Conservation (phyloP, 768 basidiomycete species). For the Collybia mongolica region DNA sequence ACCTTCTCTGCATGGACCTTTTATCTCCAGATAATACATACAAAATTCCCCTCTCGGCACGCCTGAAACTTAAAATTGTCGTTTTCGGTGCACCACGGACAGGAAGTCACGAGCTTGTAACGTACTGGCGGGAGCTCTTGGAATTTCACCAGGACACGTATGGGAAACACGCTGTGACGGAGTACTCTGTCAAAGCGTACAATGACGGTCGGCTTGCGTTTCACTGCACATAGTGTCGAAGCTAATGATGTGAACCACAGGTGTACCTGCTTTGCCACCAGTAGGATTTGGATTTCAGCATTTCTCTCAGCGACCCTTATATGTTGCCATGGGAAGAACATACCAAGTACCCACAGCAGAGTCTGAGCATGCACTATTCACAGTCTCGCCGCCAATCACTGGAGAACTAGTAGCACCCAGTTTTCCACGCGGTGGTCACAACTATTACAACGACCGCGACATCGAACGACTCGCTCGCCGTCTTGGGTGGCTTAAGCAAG, state of each 20-base stretch:
- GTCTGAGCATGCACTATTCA: constrained; percentile 46
- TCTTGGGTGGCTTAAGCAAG: constrained; percentile 40
- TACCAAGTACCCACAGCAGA: constrained; percentile 46
- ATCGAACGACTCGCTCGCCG: constrained; percentile 44
- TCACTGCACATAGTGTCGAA: not conserved
- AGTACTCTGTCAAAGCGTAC: constrained; percentile 52
- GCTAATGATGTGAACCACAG: constrained; percentile 24
- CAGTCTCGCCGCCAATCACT: constrained; percentile 19
- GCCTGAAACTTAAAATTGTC: constrained; percentile 37
- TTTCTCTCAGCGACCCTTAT: constrained; percentile 46
- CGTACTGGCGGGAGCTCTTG: constrained; percentile 39
- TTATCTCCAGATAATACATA: constrained; percentile 26
- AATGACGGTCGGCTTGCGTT: constrained; percentile 41
- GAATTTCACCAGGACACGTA: constrained; percentile 28
- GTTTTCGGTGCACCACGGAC: constrained; percentile 53
- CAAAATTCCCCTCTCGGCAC: constrained; percentile 17
- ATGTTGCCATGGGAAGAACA: constrained; percentile 44
- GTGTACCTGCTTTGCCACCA: constrained; percentile 59
- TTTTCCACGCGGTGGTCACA: constrained; percentile 58
- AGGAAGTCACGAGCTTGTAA: constrained; percentile 41
- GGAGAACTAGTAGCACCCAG: constrained; percentile 16
- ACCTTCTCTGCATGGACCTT: constrained; percentile 48
- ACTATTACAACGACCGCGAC: constrained; percentile 59
- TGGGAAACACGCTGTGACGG: constrained; percentile 36
- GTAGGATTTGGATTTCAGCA: constrained; percentile 49